Percentiles rank a stretch among this genome's conserved stretches.
These are phyloP conservation scores for Sporothrix humicola DNA, from an alignment of 2,329 filamentous ascomycete species.

Conservation along the genomic window DNA sequence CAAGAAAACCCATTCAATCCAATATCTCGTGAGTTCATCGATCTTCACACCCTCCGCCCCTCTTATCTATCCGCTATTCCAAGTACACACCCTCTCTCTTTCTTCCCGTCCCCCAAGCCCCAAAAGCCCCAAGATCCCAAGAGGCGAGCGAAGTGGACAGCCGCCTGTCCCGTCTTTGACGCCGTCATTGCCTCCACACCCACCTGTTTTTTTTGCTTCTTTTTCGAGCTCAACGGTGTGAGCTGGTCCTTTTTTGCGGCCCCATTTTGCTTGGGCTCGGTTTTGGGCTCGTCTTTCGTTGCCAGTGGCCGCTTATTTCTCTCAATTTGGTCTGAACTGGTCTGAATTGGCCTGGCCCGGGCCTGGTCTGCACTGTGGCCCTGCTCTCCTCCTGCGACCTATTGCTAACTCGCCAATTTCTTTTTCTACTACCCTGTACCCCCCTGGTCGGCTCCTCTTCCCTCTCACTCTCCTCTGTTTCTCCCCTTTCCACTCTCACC, in stretches of 20 bases:
- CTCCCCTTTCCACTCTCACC: constrained; percentile 19
- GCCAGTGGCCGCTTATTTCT: constrained; percentile 21
- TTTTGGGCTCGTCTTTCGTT: not conserved
- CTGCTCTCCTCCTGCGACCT: constrained; percentile 22
- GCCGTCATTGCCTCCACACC: constrained; percentile 27
- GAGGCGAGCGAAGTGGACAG: constrained; percentile 7
- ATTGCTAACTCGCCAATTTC: constrained; percentile 28
- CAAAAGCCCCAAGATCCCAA: constrained; percentile 21
- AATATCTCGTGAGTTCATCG: not conserved
- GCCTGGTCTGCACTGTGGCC: constrained; percentile 20
- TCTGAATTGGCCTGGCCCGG: not conserved
- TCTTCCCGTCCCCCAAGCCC: constrained; percentile 12
- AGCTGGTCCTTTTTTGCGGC: constrained; percentile 21
- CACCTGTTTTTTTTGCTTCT: not conserved
- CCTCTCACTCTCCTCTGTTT: constrained; percentile 9
- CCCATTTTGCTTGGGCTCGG: constrained; percentile 16
- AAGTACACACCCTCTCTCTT: not conserved
- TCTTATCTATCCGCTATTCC: constrained; percentile 12
- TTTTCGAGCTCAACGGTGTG: not conserved
- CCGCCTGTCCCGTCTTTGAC: constrained; percentile 25
- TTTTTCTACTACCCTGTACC: constrained; percentile 28
- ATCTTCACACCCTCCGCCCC: not conserved
- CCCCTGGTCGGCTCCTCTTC: constrained; percentile 15
- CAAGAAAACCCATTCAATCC: not conserved
- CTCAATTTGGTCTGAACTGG: constrained; percentile 1